Base-by-base conservation (phyloP, 768 basidiomycete genomes). In the Fomitopsis pulvina region DNA sequence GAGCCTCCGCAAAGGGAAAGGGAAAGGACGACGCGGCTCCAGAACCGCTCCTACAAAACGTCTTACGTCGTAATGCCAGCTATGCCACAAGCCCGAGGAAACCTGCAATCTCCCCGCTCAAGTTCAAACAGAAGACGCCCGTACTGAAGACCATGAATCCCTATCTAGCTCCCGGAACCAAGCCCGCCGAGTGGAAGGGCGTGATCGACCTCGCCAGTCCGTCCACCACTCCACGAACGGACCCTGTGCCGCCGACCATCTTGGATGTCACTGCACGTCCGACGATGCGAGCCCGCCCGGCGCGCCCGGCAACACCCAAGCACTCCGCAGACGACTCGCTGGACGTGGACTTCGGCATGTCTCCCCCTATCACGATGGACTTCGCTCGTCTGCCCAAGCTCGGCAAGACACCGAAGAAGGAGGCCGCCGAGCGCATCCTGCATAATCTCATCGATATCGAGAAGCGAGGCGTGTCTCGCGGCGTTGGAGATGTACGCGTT, bases 141-240 rank as follows among this genome's bases (percentile, higher is more conserved):
- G 64, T 76, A 9, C 65, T 73, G 18, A 80, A 78, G 53, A 66
- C 67, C 26, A 67, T 72, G 11, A 86, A 85, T 50, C 80, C 83
- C 1, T 82, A 85, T 60, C 71, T 87, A 6, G 74, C 82, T 0
- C 62, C 73, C 3, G 71, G 76, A 42, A 66, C 68, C 2, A 62
- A 74, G 5, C 75, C 81, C 2, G 64, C 68, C 9, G 66, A 80
- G 14, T 89, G 87, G 86, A 77, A 77, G 58, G 87, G 87, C 9
- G 66, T 92, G 28, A 83, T 90, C 28, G 79, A 94, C 65, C 75
- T 90, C 2, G 72, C 75, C 16, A 79, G 79, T 51, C 75, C 81
- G 5, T 70, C 73, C 16, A 58, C 68, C 20, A 79, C 78, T 16
- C 77, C 77, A 18, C 68, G 63, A 48, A 73, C 27, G 47, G 63